Conservation (phyloP, 805 yeast genomes). For the Yamadazyma sp. region DNA sequence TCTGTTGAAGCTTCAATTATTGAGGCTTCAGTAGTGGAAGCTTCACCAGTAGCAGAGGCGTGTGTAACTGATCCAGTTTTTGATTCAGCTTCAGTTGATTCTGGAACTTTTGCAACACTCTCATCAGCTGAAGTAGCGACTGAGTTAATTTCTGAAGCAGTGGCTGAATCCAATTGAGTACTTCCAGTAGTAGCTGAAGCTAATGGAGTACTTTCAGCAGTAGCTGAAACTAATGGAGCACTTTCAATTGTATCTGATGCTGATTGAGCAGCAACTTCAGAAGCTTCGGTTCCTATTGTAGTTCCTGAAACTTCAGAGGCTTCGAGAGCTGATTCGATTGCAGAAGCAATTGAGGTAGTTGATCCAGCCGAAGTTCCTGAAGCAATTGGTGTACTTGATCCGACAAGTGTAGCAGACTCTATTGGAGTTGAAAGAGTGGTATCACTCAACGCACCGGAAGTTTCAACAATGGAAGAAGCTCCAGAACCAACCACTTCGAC, state of each 20-base stretch:
- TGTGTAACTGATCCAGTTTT: constrained; percentile 1
- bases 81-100: background rate
- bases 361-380: background rate
- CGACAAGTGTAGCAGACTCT: background rate
- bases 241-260: background rate
- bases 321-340: constrained; percentile 1
- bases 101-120: background rate
- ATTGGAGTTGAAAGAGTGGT: no score
- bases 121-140: background rate
- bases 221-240: background rate
- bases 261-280: background rate
- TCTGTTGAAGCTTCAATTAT: background rate
- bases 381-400: background rate
- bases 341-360: constrained; percentile 1
- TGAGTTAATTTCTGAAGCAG: background rate
- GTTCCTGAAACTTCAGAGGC: constrained; percentile 1
- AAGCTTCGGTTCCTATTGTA: background rate
- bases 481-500: no score
- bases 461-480: background rate
- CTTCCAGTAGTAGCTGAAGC: constrained; percentile 1
- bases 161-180: background rate
- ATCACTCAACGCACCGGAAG: no score
- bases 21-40: constrained; percentile 1
- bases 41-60: constrained; percentile 3
- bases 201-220: constrained; percentile 1